Evolutionary conservation across 2,329 filamentous ascomycete genomes (phyloP), one percentile per base, ranked within the genome.

Genomic region (Penicillium rolfsii): DNA sequence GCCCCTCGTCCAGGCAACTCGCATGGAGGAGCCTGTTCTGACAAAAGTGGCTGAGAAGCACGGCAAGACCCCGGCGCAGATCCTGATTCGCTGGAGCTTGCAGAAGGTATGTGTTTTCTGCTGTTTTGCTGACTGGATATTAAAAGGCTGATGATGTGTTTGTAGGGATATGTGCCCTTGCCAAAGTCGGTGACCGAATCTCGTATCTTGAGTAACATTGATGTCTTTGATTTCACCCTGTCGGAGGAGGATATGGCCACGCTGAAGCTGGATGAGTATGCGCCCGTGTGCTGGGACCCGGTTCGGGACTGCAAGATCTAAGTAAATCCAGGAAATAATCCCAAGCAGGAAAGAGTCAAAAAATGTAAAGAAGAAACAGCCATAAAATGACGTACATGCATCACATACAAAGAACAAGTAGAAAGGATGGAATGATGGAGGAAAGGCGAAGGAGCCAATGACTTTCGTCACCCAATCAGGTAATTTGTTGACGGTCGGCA

Each of bases 131-230:
- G 16, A 6, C 30, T 4, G 30, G 22, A 28, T 30, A 11, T 5
- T 5, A 35, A 9, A 12, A 36, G 24, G 41, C 56, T 62, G 11
- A 62, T 36, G 19, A 36, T 62, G 9, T n/a, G 22, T 33, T 26
- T 11, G 5, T 62, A 85, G 82, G 84, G 84, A 8, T 88, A 86
- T 66, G 82, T 88, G 33, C 85, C 86, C 14, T 76, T 89, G 26
- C 86, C 86, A 0, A 88, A 88, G 72, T 87, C 85, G 1, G 85
- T 85, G 19, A 88, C 84, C 0, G 82, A 82, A 2, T 79, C 80
- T 9, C 79, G 86, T 19, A 89, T 89, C 64, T 79, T 84, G 63
- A 85, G 88, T 73, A 89, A 89, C 64, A 78, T 80, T 1, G 72
- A 83, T 46, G 71, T 89, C 1, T 89, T 83, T 62, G 85, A 88